A percentile compares a stretch with the other conserved stretches of the same genome.
These are phyloP conservation scores for Pulveroboletus sp. DNA, from an alignment of 1,284 basidiomycete genomes.

Conservation along the genomic window DNA sequence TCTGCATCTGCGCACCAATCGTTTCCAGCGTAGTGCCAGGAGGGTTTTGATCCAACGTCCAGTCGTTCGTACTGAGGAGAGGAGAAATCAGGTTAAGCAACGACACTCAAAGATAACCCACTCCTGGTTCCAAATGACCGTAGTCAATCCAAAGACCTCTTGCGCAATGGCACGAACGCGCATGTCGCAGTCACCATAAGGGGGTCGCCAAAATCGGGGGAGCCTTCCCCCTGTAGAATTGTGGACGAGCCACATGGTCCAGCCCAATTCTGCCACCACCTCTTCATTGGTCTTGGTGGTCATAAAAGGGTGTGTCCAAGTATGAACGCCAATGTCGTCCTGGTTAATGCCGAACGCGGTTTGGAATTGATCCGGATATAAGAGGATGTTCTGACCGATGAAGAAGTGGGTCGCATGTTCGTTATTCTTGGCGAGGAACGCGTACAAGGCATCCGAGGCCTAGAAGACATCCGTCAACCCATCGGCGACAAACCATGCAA, in stretches of 20 bases:
- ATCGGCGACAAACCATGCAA: slow-evolving; percentile 31
- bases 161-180: slow-evolving; percentile 72
- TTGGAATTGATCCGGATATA: slow-evolving; percentile 52
- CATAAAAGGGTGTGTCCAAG: slow-evolving; percentile 80
- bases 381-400: slow-evolving; percentile 72
- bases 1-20: slow-evolving; percentile 45
- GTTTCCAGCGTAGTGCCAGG: slow-evolving; percentile 38
- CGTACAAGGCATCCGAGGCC: slow-evolving; percentile 38
- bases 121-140: slow-evolving; percentile 82
- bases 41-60: slow-evolving; percentile 46
- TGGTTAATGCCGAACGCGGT: slow-evolving; percentile 47
- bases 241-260: slow-evolving; percentile 79
- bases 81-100: slow-evolving; percentile 3
- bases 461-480: slow-evolving; percentile 14
- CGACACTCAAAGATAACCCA: slow-evolving; percentile 31
- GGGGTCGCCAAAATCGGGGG: slow-evolving; percentile 74
- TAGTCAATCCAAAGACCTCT: slow-evolving; percentile 66
- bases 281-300: slow-evolving; percentile 70
- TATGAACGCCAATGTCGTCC: slow-evolving; percentile 75
- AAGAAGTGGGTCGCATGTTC: slow-evolving; percentile 75
- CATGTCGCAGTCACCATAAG: slow-evolving; percentile 74
- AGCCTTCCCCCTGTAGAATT: slow-evolving; percentile 75
- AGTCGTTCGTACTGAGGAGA: slow-evolving; percentile 56
- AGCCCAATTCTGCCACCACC: slow-evolving; percentile 77
- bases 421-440: slow-evolving; percentile 59